Conservation (phyloP, 805 yeast species). For the Saccharomycopsis fibuligera region DNA sequence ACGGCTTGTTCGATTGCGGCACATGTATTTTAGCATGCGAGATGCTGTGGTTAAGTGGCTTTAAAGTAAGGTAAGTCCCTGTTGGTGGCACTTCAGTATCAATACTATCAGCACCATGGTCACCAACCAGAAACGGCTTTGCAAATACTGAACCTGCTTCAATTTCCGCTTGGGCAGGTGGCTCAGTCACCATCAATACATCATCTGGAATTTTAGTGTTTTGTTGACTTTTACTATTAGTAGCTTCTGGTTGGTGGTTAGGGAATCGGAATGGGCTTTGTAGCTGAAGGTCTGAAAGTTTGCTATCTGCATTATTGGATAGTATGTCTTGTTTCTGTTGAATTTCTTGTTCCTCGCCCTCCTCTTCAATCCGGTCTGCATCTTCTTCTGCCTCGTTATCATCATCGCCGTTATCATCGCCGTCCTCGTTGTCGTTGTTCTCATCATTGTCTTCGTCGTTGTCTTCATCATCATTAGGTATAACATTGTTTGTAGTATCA, state of each 20-base stretch:
- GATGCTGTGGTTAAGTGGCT: constrained; percentile 42
- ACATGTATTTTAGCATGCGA: constrained; percentile 45
- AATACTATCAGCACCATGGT: neutral
- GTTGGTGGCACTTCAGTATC: constrained; percentile 31
- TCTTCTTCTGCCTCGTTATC: constrained; percentile 1
- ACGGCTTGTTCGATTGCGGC: constrained; percentile 61
- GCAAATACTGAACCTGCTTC: too few relatives aligned
- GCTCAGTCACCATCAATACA: too few relatives aligned
- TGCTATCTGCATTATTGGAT: neutral
- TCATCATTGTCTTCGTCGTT: neutral
- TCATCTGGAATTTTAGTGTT: too few relatives aligned
- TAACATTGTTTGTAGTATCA: neutral
- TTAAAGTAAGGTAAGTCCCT: constrained; percentile 59
- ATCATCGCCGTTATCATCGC: neutral
- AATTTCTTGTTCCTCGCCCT: constrained; percentile 25
- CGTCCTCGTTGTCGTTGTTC: neutral
- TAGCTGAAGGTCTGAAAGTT: neutral
- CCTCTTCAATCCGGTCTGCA: neutral
- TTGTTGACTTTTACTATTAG: neutral
- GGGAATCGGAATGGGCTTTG: too few relatives aligned
- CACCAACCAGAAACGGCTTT: too few relatives aligned
- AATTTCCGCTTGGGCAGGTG: neutral
- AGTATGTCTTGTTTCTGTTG: neutral
- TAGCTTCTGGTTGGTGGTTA: neutral
- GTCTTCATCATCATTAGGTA: neutral